Evolutionary conservation across 495 filamentous ascomycete genomes (phyloP).

Genomic region (Penicillium cinerascens): DNA sequence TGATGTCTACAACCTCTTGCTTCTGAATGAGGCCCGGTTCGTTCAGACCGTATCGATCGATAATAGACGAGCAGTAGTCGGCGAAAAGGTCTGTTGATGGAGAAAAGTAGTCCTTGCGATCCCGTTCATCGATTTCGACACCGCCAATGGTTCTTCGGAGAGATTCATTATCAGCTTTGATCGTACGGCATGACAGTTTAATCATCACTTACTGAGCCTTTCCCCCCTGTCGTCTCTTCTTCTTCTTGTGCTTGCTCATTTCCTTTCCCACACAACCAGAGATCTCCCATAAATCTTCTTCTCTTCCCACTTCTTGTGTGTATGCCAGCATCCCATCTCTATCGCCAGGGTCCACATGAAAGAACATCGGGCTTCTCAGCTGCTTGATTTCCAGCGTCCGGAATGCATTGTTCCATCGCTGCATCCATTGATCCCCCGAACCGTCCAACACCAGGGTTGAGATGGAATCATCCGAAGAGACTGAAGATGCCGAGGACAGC

Average conservation of each 20-base stretch:
- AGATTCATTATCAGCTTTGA: not conserved
- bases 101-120: slow-evolving; percentile 63
- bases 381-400: slow-evolving; percentile 54
- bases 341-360: slow-evolving; percentile 62
- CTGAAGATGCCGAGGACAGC: slow-evolving; percentile 26
- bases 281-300: slow-evolving; percentile 54
- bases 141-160: slow-evolving; percentile 23
- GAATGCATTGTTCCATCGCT: slow-evolving; percentile 55
- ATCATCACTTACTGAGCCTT: slow-evolving; percentile 27
- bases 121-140: slow-evolving; percentile 57
- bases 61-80: slow-evolving; percentile 53
- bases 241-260: slow-evolving; percentile 60
- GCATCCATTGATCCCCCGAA: slow-evolving; percentile 51
- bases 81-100: slow-evolving; percentile 54
- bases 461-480: slow-evolving; percentile 22
- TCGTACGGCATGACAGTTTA: not conserved
- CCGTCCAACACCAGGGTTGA: slow-evolving; percentile 51
- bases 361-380: slow-evolving; percentile 64
- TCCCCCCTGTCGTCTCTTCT: slow-evolving; percentile 46
- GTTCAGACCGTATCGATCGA: slow-evolving; percentile 50
- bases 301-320: slow-evolving; percentile 47
- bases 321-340: slow-evolving; percentile 61
- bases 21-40: slow-evolving; percentile 42
- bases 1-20: slow-evolving; percentile 48
- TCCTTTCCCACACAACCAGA: slow-evolving; percentile 60